phyloP scores from a whole-genome alignment of 2,329 filamentous ascomycete genomes.

The Mollisia scopiformis region DNA sequence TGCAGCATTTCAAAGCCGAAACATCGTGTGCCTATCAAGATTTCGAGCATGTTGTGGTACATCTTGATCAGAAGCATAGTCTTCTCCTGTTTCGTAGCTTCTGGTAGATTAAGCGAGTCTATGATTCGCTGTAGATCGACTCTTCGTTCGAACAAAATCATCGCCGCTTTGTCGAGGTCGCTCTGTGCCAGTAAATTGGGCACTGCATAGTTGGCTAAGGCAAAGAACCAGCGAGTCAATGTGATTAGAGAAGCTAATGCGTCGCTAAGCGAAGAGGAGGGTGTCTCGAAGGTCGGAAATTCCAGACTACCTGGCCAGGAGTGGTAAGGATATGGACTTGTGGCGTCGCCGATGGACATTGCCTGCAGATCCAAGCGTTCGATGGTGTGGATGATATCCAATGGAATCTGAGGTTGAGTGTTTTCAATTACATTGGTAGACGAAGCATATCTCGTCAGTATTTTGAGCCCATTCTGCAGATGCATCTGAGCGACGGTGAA shows the following conservation, averaged over 20 bases:
- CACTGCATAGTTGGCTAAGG: not conserved
- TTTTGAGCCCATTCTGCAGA: slow-evolving; percentile 21
- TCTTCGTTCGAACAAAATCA: not conserved
- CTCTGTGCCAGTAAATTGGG: not conserved
- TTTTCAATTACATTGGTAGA: not conserved
- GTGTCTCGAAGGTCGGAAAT: not conserved
- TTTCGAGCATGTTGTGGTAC: slow-evolving; percentile 15
- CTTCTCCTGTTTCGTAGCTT: not conserved
- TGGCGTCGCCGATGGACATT: slow-evolving; percentile 13
- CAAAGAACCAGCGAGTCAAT: not conserved
- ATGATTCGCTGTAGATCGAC: not conserved
- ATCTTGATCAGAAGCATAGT: slow-evolving; percentile 9
- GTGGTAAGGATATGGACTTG: slow-evolving; percentile 13
- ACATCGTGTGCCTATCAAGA: slow-evolving; percentile 11
- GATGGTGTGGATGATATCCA: slow-evolving; percentile 14
- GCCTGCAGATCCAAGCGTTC: slow-evolving; percentile 23
- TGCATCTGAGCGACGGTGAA: slow-evolving; percentile 14
- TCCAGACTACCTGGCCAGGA: not conserved
- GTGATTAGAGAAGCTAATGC: not conserved
- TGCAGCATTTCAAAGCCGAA: slow-evolving; percentile 13
- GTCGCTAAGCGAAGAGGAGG: not conserved
- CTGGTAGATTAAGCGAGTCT: not conserved
- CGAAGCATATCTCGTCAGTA: slow-evolving; percentile 5
- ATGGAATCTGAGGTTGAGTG: slow-evolving; percentile 2
- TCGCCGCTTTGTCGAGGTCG: not conserved